Evolutionary conservation across 2,329 filamentous ascomycete species (phyloP), one percentile per base, ranked within the genome.

Genomic region (Diplodia seriata): DNA sequence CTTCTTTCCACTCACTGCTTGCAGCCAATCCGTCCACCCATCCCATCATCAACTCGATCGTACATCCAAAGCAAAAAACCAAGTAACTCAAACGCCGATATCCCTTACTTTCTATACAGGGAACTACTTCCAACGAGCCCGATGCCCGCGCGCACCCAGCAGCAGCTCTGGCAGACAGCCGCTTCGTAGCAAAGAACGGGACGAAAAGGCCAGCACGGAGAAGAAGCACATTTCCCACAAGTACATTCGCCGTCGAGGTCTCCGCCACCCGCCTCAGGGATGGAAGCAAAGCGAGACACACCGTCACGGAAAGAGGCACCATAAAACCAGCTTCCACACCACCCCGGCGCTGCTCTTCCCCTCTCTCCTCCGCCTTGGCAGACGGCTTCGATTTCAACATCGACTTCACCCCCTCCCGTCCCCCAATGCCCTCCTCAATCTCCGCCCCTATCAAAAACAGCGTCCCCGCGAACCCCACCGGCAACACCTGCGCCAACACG

Each of bases 401-500:
- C n/a, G n/a, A n/a, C n/a, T n/a, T n/a, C n/a, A n/a, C n/a, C n/a
- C n/a, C n/a, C n/a, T n/a, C n/a, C n/a, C n/a, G n/a, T n/a, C n/a
- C n/a, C n/a, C n/a, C n/a, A n/a, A n/a, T n/a, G n/a, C n/a, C n/a
- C n/a, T n/a, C n/a, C n/a, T n/a, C n/a, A n/a, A n/a, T 23, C 49
- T 23, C 49, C 49, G 11, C 49, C 33, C 55, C 33, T 5, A 57
- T 26, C 7, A 57, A 20, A 9, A 57, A 43, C 33, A 57, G 3
- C 55, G 38, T 20, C 55, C 6, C 12, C 23, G 36, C 55, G 43
- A 57, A 57, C 2, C 33, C 15, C 33, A 43, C 55, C n/a, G 55
- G 55, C 55, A 57, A 15, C 20, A 57, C 33, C 55, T 57, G 55
- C 55, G 55, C 55, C 55, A 57, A n/a, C 33, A 33, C 55, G 3